Percentiles rank a stretch among this genome's conserved stretches.
These are phyloP conservation scores for Penicillium alfredii DNA, from an alignment of 495 filamentous ascomycete species.

Conservation along the genomic window DNA sequence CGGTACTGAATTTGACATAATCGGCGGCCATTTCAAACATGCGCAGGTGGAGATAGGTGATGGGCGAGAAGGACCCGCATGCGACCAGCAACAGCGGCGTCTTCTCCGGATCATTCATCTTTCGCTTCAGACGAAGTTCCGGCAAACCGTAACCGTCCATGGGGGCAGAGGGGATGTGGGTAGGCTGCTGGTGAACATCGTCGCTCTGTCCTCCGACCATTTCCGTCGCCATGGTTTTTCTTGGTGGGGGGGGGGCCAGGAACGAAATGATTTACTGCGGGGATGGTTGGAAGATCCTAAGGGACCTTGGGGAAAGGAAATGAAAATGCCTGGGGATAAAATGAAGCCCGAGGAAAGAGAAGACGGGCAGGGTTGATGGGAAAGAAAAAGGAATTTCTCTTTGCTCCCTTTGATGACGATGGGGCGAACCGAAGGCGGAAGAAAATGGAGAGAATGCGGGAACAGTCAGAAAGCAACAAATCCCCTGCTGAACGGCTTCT, in stretches of 20 bases:
- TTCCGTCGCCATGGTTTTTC: constrained; percentile 30
- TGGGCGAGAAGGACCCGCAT: constrained; percentile 83
- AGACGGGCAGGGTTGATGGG: constrained; percentile 3
- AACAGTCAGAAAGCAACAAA: background rate
- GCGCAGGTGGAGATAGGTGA: constrained; percentile 79
- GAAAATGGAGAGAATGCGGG: background rate
- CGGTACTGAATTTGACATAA: constrained; percentile 71
- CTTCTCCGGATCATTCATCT: constrained; percentile 61
- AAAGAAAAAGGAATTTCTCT: constrained; percentile 7
- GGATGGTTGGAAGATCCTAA: too few species aligned
- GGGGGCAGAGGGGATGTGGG: constrained; percentile 21
- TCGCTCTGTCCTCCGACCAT: constrained; percentile 27
- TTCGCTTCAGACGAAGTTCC: constrained; percentile 57
- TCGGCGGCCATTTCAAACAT: constrained; percentile 93
- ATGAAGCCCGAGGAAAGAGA: too few species aligned
- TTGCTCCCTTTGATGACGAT: too few species aligned
- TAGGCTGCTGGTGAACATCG: constrained; percentile 23
- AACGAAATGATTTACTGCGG: too few species aligned
- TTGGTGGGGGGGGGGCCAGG: constrained; percentile 6
- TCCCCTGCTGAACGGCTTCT: too few species aligned
- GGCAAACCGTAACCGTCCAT: constrained; percentile 68
- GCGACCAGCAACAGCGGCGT: constrained; percentile 79
- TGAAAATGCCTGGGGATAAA: too few species aligned
- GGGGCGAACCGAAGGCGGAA: constrained; percentile 16
- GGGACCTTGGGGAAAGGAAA: too few species aligned